A percentile compares a stretch with the other conserved stretches of the same genome.
Conservation (phyloP, 768 basidiomycete species). For the Obba rivulosa region DNA sequence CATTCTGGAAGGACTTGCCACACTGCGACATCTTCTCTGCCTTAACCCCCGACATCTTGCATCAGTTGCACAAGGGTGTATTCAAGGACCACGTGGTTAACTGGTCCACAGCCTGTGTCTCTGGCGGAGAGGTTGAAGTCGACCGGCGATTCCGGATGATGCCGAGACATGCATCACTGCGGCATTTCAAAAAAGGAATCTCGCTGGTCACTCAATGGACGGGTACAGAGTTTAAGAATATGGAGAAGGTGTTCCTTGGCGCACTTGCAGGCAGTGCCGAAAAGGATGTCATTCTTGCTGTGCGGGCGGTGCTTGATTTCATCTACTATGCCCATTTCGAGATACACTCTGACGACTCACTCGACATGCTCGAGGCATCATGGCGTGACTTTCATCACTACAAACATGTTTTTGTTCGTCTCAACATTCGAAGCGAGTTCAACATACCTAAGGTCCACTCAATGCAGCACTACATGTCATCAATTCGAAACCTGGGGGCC, state of each 20-base stretch:
- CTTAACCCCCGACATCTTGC: constrained; percentile 39
- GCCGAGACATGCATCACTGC: constrained; percentile 26
- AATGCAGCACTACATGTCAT: constrained; percentile 14
- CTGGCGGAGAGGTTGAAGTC: constrained; percentile 24
- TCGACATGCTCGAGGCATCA: constrained; percentile 10
- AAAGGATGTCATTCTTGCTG: constrained; percentile 15
- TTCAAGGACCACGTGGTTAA: constrained; percentile 36
- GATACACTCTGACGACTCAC: constrained; percentile 16
- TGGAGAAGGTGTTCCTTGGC: constrained; percentile 24
- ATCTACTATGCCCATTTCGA: constrained; percentile 23
- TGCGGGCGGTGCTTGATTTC: constrained; percentile 23
- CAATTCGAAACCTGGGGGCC: constrained; percentile 16
- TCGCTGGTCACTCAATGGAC: constrained; percentile 37
- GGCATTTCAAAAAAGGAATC: constrained; percentile 40
- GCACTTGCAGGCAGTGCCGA: constrained; percentile 20
- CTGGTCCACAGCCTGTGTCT: constrained; percentile 13
- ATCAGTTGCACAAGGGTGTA: constrained; percentile 45
- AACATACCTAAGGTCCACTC: constrained; percentile 27
- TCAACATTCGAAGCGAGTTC: constrained; percentile 20
- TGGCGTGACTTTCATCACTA: constrained; percentile 19
- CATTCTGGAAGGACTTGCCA: constrained; percentile 41
- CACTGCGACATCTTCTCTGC: constrained; percentile 33
- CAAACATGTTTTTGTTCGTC: constrained; percentile 22
- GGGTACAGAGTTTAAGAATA: constrained; percentile 36
- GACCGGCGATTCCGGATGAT: constrained; percentile 32